Evolutionary conservation across 2,329 filamentous ascomycete genomes (phyloP).

Genomic region (Verticillium nubilum): DNA sequence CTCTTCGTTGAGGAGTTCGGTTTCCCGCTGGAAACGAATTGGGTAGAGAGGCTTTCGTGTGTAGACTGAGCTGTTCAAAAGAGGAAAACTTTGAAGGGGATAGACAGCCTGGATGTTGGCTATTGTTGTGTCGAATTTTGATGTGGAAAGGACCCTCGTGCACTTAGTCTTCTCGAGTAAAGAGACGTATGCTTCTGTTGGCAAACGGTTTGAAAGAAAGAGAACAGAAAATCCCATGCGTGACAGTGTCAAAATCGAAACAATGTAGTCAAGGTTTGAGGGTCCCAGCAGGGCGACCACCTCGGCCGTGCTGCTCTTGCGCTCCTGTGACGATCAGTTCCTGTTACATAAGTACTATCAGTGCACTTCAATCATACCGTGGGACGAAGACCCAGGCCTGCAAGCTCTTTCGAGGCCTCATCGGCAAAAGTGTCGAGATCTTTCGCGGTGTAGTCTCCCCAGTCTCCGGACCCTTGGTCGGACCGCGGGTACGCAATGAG

Average conservation of each 20-base stretch:
- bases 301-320: conserved; percentile 16
- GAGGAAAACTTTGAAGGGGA: conserved; percentile 6
- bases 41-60: neutral
- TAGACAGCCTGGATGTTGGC: conserved; percentile 7
- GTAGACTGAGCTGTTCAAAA: conserved; percentile 6
- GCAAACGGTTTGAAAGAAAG: conserved; percentile 48
- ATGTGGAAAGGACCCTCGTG: conserved; percentile 12
- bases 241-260: conserved; percentile 45
- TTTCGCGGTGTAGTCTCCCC: conserved; percentile 16
- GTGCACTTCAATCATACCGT: conserved; percentile 3
- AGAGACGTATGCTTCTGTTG: conserved; percentile 41
- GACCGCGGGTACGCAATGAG: conserved; percentile 17
- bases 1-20: conserved; percentile 19
- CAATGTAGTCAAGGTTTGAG: conserved; percentile 45
- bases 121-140: conserved; percentile 4
- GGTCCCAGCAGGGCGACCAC: conserved; percentile 41
- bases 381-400: conserved; percentile 6
- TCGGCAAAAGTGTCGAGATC: conserved; percentile 17
- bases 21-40: neutral
- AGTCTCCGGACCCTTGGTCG: conserved; percentile 13
- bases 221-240: conserved; percentile 47
- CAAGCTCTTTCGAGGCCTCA: conserved; percentile 12
- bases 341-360: neutral
- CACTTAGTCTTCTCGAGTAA: conserved; percentile 38
- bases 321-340: neutral